Evolutionary conservation across 1,284 basidiomycete species (phyloP).

Genomic region (Entoloma clypeatum): DNA sequence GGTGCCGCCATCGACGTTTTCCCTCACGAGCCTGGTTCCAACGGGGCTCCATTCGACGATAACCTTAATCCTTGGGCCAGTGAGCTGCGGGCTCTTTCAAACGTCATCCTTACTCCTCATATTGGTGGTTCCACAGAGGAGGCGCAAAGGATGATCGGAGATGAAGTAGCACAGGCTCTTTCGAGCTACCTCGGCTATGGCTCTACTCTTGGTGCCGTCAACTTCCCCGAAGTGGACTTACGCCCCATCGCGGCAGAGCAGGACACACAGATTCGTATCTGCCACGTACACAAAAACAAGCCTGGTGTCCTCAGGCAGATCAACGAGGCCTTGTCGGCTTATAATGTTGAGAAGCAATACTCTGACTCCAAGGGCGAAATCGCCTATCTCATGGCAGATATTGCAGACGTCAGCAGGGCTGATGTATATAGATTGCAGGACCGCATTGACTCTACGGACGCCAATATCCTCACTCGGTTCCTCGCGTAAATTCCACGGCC

Average conservation of each 20-base stretch:
- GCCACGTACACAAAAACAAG: slow-evolving; percentile 96
- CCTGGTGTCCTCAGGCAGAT: slow-evolving; percentile 95
- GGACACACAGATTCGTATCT: slow-evolving; percentile 81
- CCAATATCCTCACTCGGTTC: slow-evolving; percentile 87
- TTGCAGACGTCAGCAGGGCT: slow-evolving; percentile 81
- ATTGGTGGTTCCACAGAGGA: slow-evolving; percentile 99
- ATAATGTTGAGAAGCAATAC: slow-evolving; percentile 99
- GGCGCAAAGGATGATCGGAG: slow-evolving; percentile 96
- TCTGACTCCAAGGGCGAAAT: slow-evolving; percentile 95
- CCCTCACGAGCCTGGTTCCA: slow-evolving; percentile 89
- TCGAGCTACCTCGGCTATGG: slow-evolving; percentile 92
- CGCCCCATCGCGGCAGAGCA: slow-evolving; percentile 88
- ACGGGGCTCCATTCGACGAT: slow-evolving; percentile 86
- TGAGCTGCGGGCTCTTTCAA: slow-evolving; percentile 70
- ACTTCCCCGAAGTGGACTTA: slow-evolving; percentile 98
- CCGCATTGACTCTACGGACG: slow-evolving; percentile 75
- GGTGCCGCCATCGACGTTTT: slow-evolving; percentile 96
- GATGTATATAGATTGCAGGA: slow-evolving; percentile 85
- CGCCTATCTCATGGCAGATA: slow-evolving; percentile 96
- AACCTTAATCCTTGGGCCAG: slow-evolving; percentile 80
- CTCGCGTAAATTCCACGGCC: slow-evolving; percentile 48
- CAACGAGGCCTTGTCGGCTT: slow-evolving; percentile 89
- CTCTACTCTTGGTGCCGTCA: slow-evolving; percentile 88
- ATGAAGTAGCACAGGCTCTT: slow-evolving; percentile 87
- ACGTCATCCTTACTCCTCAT: slow-evolving; percentile 95